These are phyloP conservation scores for Stemphylium lycopersici DNA, from an alignment of 2,329 filamentous ascomycete species.

Conservation along the genomic window DNA sequence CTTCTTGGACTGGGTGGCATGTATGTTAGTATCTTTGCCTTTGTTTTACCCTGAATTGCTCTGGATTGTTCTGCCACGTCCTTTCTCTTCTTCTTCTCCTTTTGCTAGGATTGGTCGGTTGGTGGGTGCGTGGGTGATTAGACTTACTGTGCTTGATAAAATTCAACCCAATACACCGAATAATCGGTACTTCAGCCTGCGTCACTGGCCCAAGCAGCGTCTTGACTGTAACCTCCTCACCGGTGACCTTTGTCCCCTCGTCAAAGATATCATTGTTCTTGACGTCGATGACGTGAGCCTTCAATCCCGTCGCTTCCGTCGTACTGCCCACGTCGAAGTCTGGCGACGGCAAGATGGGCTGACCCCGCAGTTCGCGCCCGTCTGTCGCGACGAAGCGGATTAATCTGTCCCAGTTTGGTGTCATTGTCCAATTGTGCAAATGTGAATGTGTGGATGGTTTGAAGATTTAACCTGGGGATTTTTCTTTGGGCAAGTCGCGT, in stretches of 20 bases:
- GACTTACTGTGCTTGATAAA: conserved; percentile 62
- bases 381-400: conserved; percentile 63
- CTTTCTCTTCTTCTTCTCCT: too few relatives aligned
- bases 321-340: conserved; percentile 59
- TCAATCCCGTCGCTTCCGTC: conserved; percentile 55
- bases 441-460: background rate
- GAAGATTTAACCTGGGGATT: too few relatives aligned
- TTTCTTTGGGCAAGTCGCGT: too few relatives aligned
- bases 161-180: conserved; percentile 66
- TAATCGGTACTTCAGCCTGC: conserved; percentile 59
- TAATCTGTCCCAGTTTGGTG: conserved; percentile 56
- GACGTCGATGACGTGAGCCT: conserved; percentile 58
- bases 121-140: too few relatives aligned
- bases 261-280: conserved; percentile 59
- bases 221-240: conserved; percentile 62
- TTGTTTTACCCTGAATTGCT: too few relatives aligned
- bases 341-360: conserved; percentile 55
- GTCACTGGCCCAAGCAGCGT: conserved; percentile 60
- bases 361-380: conserved; percentile 58
- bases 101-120: too few relatives aligned
- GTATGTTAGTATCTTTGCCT: background rate
- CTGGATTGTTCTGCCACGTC: background rate
- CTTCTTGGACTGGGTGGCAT: conserved; percentile 55
- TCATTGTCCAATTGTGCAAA: conserved; percentile 14
- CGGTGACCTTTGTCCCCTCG: conserved; percentile 57